Evolutionary conservation across 169 alveolate genomes (phyloP).

Genomic region (Cardiosporidium cionae): DNA sequence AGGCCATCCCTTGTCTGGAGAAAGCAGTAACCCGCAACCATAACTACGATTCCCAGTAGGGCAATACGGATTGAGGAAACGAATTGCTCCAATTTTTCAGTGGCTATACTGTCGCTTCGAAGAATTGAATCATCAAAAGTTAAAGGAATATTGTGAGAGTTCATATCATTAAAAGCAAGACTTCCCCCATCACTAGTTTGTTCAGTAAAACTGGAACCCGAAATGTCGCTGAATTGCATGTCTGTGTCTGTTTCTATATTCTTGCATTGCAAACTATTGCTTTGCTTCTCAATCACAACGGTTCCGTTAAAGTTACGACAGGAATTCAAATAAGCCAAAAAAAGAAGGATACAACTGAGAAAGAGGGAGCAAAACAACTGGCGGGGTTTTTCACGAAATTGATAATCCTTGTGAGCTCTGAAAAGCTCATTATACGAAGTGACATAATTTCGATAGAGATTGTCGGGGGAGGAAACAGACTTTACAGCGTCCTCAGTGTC

Average conservation of each 20-base stretch:
- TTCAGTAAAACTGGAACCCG: background rate
- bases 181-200: background rate
- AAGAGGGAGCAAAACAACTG: background rate
- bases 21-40: constrained; percentile 13
- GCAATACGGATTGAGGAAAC: background rate
- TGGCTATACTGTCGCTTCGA: too few relatives aligned
- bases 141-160: too few relatives aligned
- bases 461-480: too few relatives aligned
- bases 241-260: too few relatives aligned
- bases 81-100: too few relatives aligned
- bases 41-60: constrained; percentile 5
- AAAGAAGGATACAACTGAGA: background rate
- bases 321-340: background rate
- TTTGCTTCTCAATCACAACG: too few relatives aligned
- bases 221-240: too few relatives aligned
- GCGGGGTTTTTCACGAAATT: background rate
- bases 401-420: background rate
- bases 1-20: constrained; percentile 32
- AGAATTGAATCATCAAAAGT: too few relatives aligned
- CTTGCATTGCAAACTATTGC: too few relatives aligned
- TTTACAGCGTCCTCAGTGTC: too few relatives aligned
- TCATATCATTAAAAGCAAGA: background rate
- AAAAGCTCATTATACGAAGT: background rate
- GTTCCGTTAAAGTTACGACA: too few relatives aligned
- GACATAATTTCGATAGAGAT: background rate